Percentiles rank a stretch among this genome's conserved stretches.
Conservation (phyloP, 2,329 filamentous ascomycete genomes). For the Boeremia exigua region DNA sequence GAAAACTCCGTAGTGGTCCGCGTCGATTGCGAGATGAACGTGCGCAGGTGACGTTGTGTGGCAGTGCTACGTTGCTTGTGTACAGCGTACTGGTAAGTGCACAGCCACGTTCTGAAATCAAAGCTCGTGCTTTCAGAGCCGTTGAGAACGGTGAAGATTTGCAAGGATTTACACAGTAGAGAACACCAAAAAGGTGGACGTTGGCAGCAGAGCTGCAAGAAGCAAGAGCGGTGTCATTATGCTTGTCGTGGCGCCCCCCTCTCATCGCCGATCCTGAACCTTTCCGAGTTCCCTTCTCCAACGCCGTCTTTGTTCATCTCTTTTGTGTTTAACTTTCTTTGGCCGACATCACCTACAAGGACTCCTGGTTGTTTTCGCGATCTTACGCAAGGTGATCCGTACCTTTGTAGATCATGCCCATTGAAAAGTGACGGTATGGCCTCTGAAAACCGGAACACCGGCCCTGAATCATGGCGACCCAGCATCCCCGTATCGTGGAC, state of each 20-base stretch:
- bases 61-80: not conserved
- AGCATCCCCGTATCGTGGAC: conserved; percentile 1
- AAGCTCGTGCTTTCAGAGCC: not conserved
- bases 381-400: not conserved
- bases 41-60: not conserved
- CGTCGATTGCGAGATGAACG: not conserved
- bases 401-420: not conserved
- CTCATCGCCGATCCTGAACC: not conserved
- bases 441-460: not conserved
- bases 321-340: conserved; percentile 2
- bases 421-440: no score
- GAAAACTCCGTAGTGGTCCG: not conserved
- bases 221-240: not conserved
- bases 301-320: not conserved
- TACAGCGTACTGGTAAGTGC: not conserved
- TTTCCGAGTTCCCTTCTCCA: not conserved
- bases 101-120: not conserved
- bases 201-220: not conserved
- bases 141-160: conserved; percentile 2
- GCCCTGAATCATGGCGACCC: not conserved
- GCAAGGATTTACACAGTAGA: not conserved
- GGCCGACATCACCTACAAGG: not conserved
- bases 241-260: not conserved
- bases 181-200: not conserved
- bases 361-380: not conserved